Base-by-base conservation (phyloP, 1,139 yeast species). In the Hanseniaspora uvarum region DNA sequence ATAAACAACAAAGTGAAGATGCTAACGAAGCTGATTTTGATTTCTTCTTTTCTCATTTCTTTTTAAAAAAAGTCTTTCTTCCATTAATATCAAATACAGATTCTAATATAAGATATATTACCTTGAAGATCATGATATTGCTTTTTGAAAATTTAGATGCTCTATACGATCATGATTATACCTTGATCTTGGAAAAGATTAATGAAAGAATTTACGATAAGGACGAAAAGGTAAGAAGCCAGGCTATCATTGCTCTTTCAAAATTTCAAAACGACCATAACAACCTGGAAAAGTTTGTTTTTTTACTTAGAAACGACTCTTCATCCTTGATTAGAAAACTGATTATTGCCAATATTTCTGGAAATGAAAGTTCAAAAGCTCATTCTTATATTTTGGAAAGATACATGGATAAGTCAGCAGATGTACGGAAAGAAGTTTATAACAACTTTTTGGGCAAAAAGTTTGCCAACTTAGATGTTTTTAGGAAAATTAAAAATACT, bases 181-280 rank as follows among this genome's bases (percentile, higher is more conserved):
- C 81, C 54, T 74, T 78, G 2, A 68, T 92, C 50, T 74, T 79
- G 59, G 76, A 77, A 62, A 79, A 82, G 5, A 71, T 89, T 50
- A 73, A 76, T 50, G 76, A 77, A 55, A 73, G 97, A 55, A 66
- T 87, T 1, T 75, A 76, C 60, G 98, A 94, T 65, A 84, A 80
- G 64, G 98, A 92, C 60, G 73, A 87, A 8, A 70, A 73, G 16
- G 87, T 94, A 2, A 73, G 98, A 59, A 75, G 83, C 19, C 94
- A 86, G 64, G 95, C 96, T 0, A 81, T 87, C 0, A 76, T 85
- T 37, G 87, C 94, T 11, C 69, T 89, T 49, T 79, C 95, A 0
- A 73, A 88, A 58, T 82, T 92, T 60, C 96, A 89, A 66, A 79
- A 76, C 33, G 73, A 73, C 47, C 78, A 26, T 2, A 37, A 50